phyloP scores from a whole-genome alignment of 495 filamentous ascomycete species.

The Hyaloscypha bicolor region DNA sequence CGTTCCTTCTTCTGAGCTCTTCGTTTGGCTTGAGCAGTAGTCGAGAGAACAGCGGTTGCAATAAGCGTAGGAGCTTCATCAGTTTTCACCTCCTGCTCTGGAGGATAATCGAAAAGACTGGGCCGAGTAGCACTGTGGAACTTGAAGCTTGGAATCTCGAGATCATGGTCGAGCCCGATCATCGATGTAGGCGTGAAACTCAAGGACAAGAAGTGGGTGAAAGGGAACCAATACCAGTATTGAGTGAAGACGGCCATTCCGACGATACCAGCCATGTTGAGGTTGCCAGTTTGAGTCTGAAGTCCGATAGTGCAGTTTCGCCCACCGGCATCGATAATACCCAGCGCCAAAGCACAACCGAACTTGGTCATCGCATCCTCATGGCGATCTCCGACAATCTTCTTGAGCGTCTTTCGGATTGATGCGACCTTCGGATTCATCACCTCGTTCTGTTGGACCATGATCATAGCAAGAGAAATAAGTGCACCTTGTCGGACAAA shows the following conservation, averaged over 20 bases:
- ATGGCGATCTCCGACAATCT: constrained; percentile 91
- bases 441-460: constrained; percentile 95
- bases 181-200: constrained; percentile 93
- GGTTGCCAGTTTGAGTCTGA: constrained; percentile 95
- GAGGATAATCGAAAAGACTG: constrained; percentile 96
- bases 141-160: constrained; percentile 95
- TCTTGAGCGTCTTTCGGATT: constrained; percentile 82
- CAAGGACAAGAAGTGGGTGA: constrained; percentile 95
- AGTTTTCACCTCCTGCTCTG: constrained; percentile 89
- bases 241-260: constrained; percentile 98
- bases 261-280: constrained; percentile 97
- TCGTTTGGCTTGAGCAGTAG: constrained; percentile 94
- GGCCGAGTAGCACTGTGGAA: constrained; percentile 92
- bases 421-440: constrained; percentile 89
- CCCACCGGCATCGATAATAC: constrained; percentile 97
- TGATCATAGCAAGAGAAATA: constrained; percentile 93
- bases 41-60: constrained; percentile 94
- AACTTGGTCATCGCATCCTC: constrained; percentile 99
- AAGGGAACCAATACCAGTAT: constrained; percentile 99
- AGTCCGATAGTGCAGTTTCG: constrained; percentile 98
- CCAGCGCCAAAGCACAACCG: constrained; percentile 88
- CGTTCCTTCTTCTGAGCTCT: constrained; percentile 77
- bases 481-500: constrained; percentile 98
- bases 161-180: constrained; percentile 89
- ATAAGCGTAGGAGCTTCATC: constrained; percentile 94